Evolutionary conservation across 768 basidiomycete genomes (phyloP).

Genomic region (Macrolepiota albuminosa): DNA sequence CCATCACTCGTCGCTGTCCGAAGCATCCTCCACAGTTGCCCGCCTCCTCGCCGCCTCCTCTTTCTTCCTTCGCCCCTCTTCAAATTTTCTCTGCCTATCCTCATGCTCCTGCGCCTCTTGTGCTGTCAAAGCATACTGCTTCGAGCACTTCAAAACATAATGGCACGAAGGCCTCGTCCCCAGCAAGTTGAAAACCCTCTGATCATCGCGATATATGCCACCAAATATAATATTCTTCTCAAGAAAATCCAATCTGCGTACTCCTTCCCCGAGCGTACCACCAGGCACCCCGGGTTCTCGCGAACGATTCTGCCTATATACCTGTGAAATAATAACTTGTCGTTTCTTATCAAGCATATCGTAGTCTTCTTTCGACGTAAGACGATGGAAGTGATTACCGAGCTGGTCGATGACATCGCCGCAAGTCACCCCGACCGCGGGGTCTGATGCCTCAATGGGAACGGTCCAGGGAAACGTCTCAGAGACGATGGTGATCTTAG

Average conservation of each 20-base stretch:
- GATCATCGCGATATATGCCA: slow-evolving; percentile 48
- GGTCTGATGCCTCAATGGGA: slow-evolving; percentile 37
- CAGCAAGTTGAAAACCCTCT: slow-evolving; percentile 36
- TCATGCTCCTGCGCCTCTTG: slow-evolving; percentile 48
- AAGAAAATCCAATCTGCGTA: slow-evolving; percentile 68
- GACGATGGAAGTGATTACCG: slow-evolving; percentile 42
- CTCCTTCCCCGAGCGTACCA: slow-evolving; percentile 55
- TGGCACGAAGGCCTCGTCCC: slow-evolving; percentile 52
- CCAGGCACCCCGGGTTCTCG: slow-evolving; percentile 63
- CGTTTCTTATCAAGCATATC: slow-evolving; percentile 30
- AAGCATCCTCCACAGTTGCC: slow-evolving; percentile 11
- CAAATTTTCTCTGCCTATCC: slow-evolving; percentile 23
- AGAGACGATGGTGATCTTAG: slow-evolving; percentile 48
- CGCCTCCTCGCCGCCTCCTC: background rate
- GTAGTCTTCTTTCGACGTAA: slow-evolving; percentile 50
- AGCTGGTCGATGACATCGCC: slow-evolving; percentile 60
- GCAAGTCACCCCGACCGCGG: slow-evolving; percentile 56
- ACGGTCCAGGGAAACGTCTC: slow-evolving; percentile 53
- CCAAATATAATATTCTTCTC: slow-evolving; percentile 55
- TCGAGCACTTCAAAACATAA: slow-evolving; percentile 52
- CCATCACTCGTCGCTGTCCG: slow-evolving; percentile 7
- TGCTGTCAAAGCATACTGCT: slow-evolving; percentile 40
- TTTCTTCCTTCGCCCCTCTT: slow-evolving; percentile 36
- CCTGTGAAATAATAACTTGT: slow-evolving; percentile 39
- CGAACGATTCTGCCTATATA: slow-evolving; percentile 66